Conservation (phyloP, 2,329 filamentous ascomycete species). For the Cladophialophora yegresii region DNA sequence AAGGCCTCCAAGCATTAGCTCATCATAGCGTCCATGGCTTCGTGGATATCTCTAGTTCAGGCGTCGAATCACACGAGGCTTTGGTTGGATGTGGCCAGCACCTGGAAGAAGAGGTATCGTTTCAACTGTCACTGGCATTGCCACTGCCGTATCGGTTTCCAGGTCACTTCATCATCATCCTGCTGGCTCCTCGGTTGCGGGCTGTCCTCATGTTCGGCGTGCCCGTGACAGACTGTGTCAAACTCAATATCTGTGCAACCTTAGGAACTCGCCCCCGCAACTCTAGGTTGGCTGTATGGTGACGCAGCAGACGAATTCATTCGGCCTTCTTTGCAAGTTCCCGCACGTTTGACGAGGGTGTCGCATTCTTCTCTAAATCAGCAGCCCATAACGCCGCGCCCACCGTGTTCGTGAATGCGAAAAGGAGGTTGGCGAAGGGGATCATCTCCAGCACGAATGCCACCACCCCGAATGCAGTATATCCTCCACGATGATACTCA, state of each 20-base stretch:
- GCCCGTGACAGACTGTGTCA: constrained; percentile 6
- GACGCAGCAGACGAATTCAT: constrained; percentile 24
- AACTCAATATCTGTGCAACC: constrained; percentile 11
- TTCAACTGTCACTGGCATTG: constrained; percentile 17
- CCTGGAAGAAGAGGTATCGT: not conserved
- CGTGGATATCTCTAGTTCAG: not conserved
- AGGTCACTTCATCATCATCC: not conserved
- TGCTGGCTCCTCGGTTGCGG: constrained; percentile 8
- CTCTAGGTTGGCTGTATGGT: not conserved
- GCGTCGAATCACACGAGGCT: not conserved
- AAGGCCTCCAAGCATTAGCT: not conserved
- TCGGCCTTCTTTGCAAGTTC: constrained; percentile 41
- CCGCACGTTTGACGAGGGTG: constrained; percentile 38
- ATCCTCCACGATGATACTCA: constrained; percentile 69
- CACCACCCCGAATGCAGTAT: constrained; percentile 80
- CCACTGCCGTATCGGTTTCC: constrained; percentile 8
- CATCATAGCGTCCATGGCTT: not conserved
- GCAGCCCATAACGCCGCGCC: constrained; percentile 94
- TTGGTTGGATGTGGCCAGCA: constrained; percentile 8
- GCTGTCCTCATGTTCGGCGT: constrained; percentile 4
- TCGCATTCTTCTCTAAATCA: constrained; percentile 65
- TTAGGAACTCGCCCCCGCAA: not conserved
- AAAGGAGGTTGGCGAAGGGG: constrained; percentile 77
- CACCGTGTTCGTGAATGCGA: constrained; percentile 87
- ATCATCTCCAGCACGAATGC: constrained; percentile 82